These are phyloP conservation scores for Pleurostoma richardsiae DNA, from an alignment of 2,329 filamentous ascomycete genomes.

Conservation along the genomic window DNA sequence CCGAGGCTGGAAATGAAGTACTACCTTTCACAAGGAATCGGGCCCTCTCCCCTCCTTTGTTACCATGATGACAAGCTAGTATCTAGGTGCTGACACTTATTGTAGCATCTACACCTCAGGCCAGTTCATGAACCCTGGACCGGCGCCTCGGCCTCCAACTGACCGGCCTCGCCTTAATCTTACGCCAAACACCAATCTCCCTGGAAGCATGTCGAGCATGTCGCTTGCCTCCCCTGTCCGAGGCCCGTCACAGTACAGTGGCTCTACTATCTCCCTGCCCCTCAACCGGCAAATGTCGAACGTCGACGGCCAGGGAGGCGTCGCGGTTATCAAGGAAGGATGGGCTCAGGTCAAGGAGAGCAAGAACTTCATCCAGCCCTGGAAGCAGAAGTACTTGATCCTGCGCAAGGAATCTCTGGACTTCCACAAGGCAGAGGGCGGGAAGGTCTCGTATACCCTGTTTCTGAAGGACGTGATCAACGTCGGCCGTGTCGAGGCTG, in stretches of 20 bases:
- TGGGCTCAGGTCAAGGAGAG: slow-evolving; percentile 89
- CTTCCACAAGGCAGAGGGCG: slow-evolving; percentile 86
- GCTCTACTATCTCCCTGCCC: slow-evolving; percentile 69
- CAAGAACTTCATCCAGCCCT: slow-evolving; percentile 74
- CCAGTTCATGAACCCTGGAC: slow-evolving; percentile 94
- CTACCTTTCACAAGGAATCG: too few species aligned
- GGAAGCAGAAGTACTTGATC: slow-evolving; percentile 90
- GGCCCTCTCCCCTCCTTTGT: too few species aligned
- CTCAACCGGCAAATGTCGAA: slow-evolving; percentile 57
- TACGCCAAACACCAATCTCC: slow-evolving; percentile 69
- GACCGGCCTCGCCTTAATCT: slow-evolving; percentile 78
- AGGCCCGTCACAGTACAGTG: slow-evolving; percentile 59
- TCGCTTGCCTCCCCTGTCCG: slow-evolving; percentile 66
- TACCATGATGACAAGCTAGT: too few species aligned
- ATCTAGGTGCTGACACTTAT: neutral
- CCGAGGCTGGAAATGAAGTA: too few species aligned
- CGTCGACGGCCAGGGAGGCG: slow-evolving; percentile 60
- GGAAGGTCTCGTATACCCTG: slow-evolving; percentile 83
- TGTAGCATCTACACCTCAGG: slow-evolving; percentile 52
- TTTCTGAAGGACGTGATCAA: slow-evolving; percentile 82
- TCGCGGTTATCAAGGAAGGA: slow-evolving; percentile 74
- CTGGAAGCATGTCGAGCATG: slow-evolving; percentile 76
- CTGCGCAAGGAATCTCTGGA: slow-evolving; percentile 89
- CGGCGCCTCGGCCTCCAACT: slow-evolving; percentile 83
- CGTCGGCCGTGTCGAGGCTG: slow-evolving; percentile 85